Evolutionary conservation across 2,329 filamentous ascomycete species (phyloP).

Genomic region (Alternaria conjuncta): DNA sequence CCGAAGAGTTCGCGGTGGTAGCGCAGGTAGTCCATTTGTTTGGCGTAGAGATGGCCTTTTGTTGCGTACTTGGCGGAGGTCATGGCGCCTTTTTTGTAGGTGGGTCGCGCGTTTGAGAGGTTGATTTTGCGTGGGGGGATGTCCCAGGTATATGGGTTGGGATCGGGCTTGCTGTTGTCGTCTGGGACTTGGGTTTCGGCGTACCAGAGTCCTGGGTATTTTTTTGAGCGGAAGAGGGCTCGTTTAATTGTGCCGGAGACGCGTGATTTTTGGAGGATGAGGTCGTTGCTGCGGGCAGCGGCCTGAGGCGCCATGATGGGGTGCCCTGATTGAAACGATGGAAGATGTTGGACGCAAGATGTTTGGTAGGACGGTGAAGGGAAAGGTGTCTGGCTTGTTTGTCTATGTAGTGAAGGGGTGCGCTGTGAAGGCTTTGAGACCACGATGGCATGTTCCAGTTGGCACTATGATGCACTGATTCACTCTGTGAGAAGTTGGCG

Average conservation of each 20-base stretch:
- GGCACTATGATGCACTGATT: not conserved
- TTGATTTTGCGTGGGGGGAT: not conserved
- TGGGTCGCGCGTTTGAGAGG: not conserved
- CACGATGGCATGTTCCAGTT: conserved; percentile 4
- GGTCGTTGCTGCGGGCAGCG: not conserved
- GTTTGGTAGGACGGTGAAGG: not conserved
- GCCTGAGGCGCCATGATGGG: not conserved
- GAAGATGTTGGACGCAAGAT: not conserved
- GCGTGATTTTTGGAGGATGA: not conserved
- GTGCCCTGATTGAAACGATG: not conserved
- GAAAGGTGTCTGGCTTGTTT: not conserved
- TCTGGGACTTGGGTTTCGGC: not conserved
- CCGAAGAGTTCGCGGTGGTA: not conserved
- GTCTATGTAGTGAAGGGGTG: not conserved
- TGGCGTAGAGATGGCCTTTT: not conserved
- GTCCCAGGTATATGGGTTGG: not conserved
- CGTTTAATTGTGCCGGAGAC: not conserved
- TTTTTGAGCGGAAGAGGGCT: not conserved
- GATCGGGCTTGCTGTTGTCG: not conserved
- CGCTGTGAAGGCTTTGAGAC: not conserved
- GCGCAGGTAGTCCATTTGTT: not conserved
- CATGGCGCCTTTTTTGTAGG: not conserved
- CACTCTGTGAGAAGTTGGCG: not conserved
- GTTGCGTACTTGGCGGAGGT: not conserved
- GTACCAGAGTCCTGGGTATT: not conserved